phyloP scores from a whole-genome alignment of 805 yeast genomes.

The Hanseniaspora mollemarum region DNA sequence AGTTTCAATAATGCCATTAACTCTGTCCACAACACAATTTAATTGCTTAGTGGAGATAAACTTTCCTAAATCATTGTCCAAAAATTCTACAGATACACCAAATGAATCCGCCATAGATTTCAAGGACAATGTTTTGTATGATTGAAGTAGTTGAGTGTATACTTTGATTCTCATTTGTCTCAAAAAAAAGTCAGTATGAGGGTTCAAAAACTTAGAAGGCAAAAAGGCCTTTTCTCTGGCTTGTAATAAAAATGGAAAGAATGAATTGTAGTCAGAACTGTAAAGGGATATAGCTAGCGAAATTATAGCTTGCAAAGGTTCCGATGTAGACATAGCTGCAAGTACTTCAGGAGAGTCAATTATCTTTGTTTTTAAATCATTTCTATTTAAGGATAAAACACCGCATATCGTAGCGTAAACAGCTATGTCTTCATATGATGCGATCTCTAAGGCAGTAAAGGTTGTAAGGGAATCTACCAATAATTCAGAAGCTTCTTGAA shows the following conservation, averaged over 20 bases:
- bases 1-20: constrained; percentile 88
- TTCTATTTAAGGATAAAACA: constrained; percentile 67
- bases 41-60: constrained; percentile 88
- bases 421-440: constrained; percentile 82
- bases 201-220: constrained; percentile 53
- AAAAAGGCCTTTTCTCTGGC: constrained; percentile 63
- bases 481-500: constrained; percentile 70
- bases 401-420: constrained; percentile 84
- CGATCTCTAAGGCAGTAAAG: constrained; percentile 82
- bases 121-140: constrained; percentile 79
- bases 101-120: constrained; percentile 90
- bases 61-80: constrained; percentile 77
- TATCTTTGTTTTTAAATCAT: constrained; percentile 68
- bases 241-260: constrained; percentile 64
- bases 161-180: constrained; percentile 93
- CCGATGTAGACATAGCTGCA: constrained; percentile 60
- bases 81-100: constrained; percentile 75
- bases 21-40: constrained; percentile 91
- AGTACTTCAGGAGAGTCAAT: constrained; percentile 91
- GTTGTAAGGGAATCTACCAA: constrained; percentile 88
- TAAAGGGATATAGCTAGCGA: constrained; percentile 76
- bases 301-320: constrained; percentile 65
- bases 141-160: constrained; percentile 84
- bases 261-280: constrained; percentile 73
- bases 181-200: constrained; percentile 73